These are phyloP conservation scores for Peribolospora kevripleyi DNA, from an alignment of 768 basidiomycete species.

Conservation along the genomic window DNA sequence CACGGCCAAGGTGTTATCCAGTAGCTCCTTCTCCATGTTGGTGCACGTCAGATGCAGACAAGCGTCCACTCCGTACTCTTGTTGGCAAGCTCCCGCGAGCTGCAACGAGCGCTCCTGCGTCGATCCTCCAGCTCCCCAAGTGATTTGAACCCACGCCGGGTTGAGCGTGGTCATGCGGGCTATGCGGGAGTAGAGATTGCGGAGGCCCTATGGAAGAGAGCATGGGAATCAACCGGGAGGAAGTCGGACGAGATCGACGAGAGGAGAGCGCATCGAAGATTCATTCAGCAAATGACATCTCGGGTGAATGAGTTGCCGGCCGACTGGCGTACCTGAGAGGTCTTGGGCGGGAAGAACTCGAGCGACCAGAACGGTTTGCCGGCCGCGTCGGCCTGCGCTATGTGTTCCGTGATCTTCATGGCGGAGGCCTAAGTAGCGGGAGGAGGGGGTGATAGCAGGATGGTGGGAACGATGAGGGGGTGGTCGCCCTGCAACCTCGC, in stretches of 20 bases:
- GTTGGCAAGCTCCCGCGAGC: conserved; percentile 51
- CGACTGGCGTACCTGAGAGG: conserved; percentile 39
- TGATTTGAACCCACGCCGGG: conserved; percentile 69
- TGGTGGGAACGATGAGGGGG: too few species aligned
- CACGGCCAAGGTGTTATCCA: conserved; percentile 71
- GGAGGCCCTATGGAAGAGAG: conserved; percentile 40
- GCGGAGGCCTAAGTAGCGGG: too few species aligned
- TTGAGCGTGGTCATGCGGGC: conserved; percentile 40
- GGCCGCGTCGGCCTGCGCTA: too few species aligned
- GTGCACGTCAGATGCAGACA: conserved; percentile 99
- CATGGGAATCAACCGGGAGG: not conserved
- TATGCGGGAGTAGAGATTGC: conserved; percentile 72
- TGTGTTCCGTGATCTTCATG: too few species aligned
- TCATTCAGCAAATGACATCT: too few species aligned
- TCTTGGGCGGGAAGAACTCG: conserved; percentile 77
- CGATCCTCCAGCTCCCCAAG: conserved; percentile 92
- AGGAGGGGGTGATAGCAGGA: too few species aligned
- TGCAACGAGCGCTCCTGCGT: conserved; percentile 72
- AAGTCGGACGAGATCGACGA: not conserved
- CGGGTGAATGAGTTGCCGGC: not conserved
- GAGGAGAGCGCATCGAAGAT: not conserved
- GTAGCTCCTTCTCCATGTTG: conserved; percentile 90
- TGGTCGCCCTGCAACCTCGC: too few species aligned
- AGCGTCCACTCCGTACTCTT: conserved; percentile 66
- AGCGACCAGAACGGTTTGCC: too few species aligned